Conservation (phyloP, 2,329 filamentous ascomycete species). For the Aspergillus flavus region DNA sequence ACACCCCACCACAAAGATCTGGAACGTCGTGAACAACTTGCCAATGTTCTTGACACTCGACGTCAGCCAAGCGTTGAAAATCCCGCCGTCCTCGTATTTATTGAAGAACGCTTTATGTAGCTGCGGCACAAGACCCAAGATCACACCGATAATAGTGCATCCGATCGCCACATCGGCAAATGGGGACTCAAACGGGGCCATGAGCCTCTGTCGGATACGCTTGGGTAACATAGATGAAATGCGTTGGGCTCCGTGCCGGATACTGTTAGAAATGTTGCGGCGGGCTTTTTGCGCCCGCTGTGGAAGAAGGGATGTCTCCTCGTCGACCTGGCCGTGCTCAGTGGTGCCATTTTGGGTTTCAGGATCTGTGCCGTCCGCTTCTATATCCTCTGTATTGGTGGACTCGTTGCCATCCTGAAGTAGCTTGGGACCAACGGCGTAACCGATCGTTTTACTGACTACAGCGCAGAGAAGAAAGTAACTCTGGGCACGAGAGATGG, state of each 20-base stretch:
- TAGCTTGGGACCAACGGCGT: conserved; percentile 63
- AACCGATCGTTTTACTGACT: conserved; percentile 64
- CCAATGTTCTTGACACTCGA: conserved; percentile 64
- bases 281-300: conserved; percentile 26
- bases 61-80: conserved; percentile 69
- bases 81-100: conserved; percentile 59
- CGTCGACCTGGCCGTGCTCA: conserved; percentile 37
- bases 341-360: conserved; percentile 25
- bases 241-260: background rate
- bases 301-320: conserved; percentile 57
- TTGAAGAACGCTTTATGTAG: conserved; percentile 66
- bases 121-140: conserved; percentile 62
- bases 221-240: conserved; percentile 35
- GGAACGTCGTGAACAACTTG: conserved; percentile 64
- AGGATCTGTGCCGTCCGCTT: conserved; percentile 12
- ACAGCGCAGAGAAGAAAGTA: conserved; percentile 70
- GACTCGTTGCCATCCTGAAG: conserved; percentile 44
- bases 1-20: conserved; percentile 68
- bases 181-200: conserved; percentile 45
- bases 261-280: conserved; percentile 6
- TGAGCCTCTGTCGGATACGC: conserved; percentile 32
- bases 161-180: conserved; percentile 66
- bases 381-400: background rate
- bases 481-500: conserved; percentile 62
- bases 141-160: conserved; percentile 60